Base-by-base conservation (phyloP, 495 filamentous ascomycete species). In the Penicillium tannophilum region DNA sequence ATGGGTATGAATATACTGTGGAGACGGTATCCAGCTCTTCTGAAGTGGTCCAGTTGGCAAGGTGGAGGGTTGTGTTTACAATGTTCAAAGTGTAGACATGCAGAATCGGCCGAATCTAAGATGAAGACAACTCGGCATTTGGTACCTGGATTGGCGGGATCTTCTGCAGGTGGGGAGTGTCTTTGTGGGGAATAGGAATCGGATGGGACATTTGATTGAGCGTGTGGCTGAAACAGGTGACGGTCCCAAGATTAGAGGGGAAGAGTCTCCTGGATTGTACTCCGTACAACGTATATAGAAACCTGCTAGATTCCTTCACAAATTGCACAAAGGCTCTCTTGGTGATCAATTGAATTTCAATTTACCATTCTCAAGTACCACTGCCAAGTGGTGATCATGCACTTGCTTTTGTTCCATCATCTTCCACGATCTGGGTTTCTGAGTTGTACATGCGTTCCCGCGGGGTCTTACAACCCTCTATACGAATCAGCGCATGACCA, bases 181-280 rank as follows among this genome's bases (percentile, higher is more conserved):
- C 1, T 75, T 75, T 61, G 67, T 61, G 39, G 73, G 72, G 7
- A 59, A 70, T 19, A 52, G 52, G 4, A 66, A 72, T 26, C 17
- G 72, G 11, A 70, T 0, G 70, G 68, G 0, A 16, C 0, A n/a
- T 73, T 76, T 64, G 59, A 70, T 52, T 39, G 26, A 44, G 30
- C 20, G 20, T 23, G 20, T 75, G 66, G 66, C 45, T 67, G 53
- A 61, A 57, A 54, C 51, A 8, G 8, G 41, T 55, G 33, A 54
- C 16, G 11, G 19, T 20, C 24, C 4, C 47, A 11, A 54, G 41
- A 2, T 50, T 56, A 41, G 41, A 56, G 20, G 20, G 20, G 2
- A 23, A 23, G 20, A 23, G 20, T 23, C 1, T 23, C 20, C 20
- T 23, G 20, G 20, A 23, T 23, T 23, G 20, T 23, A 23, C 20